Percentiles rank a stretch among this genome's conserved stretches.
These are phyloP conservation scores for Begonia fuchsioides DNA, from an alignment of 306 rosid species.

Conservation along the genomic window DNA sequence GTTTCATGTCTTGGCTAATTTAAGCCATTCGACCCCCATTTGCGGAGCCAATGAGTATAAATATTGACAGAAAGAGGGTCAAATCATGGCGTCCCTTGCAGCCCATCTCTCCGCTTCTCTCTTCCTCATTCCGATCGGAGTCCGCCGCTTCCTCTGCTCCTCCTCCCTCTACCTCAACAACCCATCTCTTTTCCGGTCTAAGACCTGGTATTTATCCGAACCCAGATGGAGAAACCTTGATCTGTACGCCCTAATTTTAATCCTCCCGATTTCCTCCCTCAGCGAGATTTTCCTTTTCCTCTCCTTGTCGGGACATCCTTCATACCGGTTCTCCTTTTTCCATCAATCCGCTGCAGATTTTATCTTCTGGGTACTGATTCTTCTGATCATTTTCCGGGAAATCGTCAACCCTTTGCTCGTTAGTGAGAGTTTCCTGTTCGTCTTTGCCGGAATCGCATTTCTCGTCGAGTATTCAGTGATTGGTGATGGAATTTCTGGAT, in stretches of 20 bases:
- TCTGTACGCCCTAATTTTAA: constrained; percentile 44
- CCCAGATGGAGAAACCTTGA: constrained; percentile 60
- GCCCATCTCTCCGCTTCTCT: constrained; percentile 58
- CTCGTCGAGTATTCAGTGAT: constrained; percentile 26
- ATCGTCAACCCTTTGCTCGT: constrained; percentile 16
- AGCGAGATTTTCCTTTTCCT: constrained; percentile 45
- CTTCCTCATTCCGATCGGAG: constrained; percentile 40
- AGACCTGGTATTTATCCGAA: constrained; percentile 58
- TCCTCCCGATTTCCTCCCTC: constrained; percentile 66
- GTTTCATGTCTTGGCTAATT: too few relatives aligned
- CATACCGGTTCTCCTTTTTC: constrained; percentile 42
- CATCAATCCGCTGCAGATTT: constrained; percentile 42
- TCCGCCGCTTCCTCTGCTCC: constrained; percentile 48
- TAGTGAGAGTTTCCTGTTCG: constrained; percentile 21
- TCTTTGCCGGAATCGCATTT: constrained; percentile 23
- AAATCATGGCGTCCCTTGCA: constrained; percentile 53
- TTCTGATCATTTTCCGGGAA: constrained; percentile 33
- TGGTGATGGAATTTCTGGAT: constrained; percentile 41
- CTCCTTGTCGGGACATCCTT: constrained; percentile 48
- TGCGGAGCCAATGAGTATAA: too few relatives aligned
- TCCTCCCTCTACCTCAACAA: constrained; percentile 57
- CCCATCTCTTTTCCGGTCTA: constrained; percentile 68
- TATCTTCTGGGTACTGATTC: constrained; percentile 49
- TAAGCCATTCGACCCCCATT: too few relatives aligned
- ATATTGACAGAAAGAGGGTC: not conserved